Base-by-base conservation (phyloP, 495 filamentous ascomycete species). In the Aspergillus bridgeri region DNA sequence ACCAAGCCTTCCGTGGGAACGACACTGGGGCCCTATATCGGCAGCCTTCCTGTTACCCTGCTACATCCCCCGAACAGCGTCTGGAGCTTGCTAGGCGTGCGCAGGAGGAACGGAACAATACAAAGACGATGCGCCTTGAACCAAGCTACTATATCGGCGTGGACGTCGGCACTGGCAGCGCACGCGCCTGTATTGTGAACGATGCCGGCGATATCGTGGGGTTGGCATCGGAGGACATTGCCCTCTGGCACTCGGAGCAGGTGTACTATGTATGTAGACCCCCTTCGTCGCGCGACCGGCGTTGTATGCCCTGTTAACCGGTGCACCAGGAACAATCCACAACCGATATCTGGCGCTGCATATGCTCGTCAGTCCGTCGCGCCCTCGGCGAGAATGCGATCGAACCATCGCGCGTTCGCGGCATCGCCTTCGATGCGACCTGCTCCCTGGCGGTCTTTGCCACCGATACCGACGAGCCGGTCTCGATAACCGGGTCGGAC, bases 241-340 rank as follows among this genome's bases (percentile, higher is more conserved):
- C 89, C 51, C 83, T 96, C 25, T 97, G 94, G 94, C 89, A 96
- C 71, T 91, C 91, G 17, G 80, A 90, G 65, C 83, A 86, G 21
- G 89, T 88, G 48, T 94, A 91, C 75, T 98, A 98, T 78, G 91
- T 91, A n/a, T n/a, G n/a, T n/a, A n/a, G n/a, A n/a, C n/a, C n/a
- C n/a, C n/a, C n/a, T n/a, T n/a, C n/a, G n/a, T n/a, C n/a, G n/a
- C n/a, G n/a, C n/a, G n/a, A n/a, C n/a, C n/a, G n/a, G n/a, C n/a
- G n/a, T n/a, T n/a, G n/a, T n/a, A n/a, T n/a, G n/a, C n/a, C n/a
- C n/a, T n/a, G n/a, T n/a, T n/a, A n/a, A n/a, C n/a, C n/a, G n/a
- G n/a, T n/a, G n/a, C n/a, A 45, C 20, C 29, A 96, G 91, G 94
- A 98, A 79, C 94, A 98, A 92, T 97, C 93, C n/a, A 98, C 94